phyloP scores from a whole-genome alignment of 176 grass and related monocot genomes.

The Raddia distichophylla region DNA sequence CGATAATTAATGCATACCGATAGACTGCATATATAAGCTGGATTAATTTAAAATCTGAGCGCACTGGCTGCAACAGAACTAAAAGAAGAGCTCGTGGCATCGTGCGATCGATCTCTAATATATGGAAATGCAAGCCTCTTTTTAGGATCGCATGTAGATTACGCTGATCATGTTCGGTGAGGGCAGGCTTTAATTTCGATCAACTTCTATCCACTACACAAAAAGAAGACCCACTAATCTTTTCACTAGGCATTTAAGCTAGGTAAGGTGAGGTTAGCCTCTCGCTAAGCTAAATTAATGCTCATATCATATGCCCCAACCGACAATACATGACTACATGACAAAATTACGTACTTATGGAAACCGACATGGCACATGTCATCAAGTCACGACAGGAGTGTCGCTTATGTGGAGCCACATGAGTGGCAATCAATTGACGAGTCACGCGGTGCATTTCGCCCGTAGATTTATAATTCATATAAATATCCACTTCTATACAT shows the following conservation, averaged over 20 bases:
- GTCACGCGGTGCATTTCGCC: neutral
- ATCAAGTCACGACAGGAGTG: neutral
- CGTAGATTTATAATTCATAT: neutral
- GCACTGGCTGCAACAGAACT: neutral
- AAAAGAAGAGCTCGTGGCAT: neutral
- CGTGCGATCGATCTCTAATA: neutral
- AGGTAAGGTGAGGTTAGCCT: constrained; percentile 22
- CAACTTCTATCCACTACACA: neutral
- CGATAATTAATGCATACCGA: no score
- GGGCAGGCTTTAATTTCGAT: constrained; percentile 17
- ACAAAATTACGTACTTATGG: neutral
- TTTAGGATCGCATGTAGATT: constrained; percentile 12
- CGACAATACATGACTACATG: neutral
- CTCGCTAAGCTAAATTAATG: constrained; percentile 1
- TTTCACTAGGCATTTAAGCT: constrained; percentile 20
- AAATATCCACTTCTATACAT: no score
- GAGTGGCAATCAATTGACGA: neutral
- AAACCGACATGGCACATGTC: neutral
- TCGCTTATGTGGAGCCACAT: constrained; percentile 7
- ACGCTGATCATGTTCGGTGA: constrained; percentile 38
- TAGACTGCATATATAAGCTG: no score
- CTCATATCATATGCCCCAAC: neutral
- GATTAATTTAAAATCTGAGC: neutral
- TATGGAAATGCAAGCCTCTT: constrained; percentile 1
- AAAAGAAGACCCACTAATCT: constrained; percentile 25